These are phyloP conservation scores for Phaffomyces thermotolerans DNA, from an alignment of 805 yeast species.

Conservation along the genomic window DNA sequence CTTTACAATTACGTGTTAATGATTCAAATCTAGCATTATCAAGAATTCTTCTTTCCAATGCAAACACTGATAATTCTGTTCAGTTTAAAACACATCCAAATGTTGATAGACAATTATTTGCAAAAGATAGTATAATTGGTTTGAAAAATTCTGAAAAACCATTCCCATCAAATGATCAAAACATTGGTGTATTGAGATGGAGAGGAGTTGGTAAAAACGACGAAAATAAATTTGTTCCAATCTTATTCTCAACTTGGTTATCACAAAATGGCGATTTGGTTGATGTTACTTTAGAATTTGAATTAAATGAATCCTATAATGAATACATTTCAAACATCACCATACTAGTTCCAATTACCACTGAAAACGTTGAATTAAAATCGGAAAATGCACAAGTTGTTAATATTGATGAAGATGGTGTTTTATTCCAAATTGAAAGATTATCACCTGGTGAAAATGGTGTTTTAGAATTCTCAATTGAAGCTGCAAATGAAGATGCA, in stretches of 20 bases:
- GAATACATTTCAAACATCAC: constrained; percentile 46
- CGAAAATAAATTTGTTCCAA: constrained; percentile 49
- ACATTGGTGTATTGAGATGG: constrained; percentile 92
- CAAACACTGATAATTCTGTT: constrained; percentile 39
- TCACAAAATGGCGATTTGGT: constrained; percentile 52
- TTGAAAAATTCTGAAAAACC: constrained; percentile 72
- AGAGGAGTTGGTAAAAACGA: constrained; percentile 61
- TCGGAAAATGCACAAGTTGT: constrained; percentile 49
- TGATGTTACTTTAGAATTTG: constrained; percentile 85
- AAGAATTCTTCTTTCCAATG: constrained; percentile 49
- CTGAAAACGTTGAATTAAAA: constrained; percentile 45
- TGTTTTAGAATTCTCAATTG: constrained; percentile 72
- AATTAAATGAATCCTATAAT: constrained; percentile 43
- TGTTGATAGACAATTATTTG: constrained; percentile 73
- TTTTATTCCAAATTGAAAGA: constrained; percentile 54
- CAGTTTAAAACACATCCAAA: constrained; percentile 95
- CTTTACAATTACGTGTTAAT: constrained; percentile 79
- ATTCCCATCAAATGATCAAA: constrained; percentile 88
- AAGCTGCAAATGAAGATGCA: constrained; percentile 64
- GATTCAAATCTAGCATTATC: constrained; percentile 64
- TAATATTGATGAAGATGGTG: constrained; percentile 60
- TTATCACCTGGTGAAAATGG: constrained; percentile 53
- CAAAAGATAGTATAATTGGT: constrained; percentile 48
- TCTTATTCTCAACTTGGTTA: constrained; percentile 82
- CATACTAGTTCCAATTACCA: constrained; percentile 60